A percentile compares a stretch with the other conserved stretches of the same genome.
Conservation (phyloP, 306 rosid species). For the Prunus dulcis region DNA sequence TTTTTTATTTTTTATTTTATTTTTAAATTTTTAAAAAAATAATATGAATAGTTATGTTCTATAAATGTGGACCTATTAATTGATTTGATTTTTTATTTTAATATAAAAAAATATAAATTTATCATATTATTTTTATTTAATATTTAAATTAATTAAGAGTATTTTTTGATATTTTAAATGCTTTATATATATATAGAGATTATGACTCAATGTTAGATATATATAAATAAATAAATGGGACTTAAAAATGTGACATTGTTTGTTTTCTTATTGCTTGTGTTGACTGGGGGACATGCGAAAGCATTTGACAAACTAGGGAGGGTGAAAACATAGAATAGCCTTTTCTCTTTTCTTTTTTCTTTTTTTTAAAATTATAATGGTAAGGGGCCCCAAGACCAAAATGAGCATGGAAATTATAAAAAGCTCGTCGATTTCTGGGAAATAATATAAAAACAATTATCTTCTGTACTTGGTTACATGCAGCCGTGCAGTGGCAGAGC, state of each 20-base stretch:
- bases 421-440: background rate
- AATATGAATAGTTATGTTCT: too few species aligned
- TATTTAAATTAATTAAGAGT: fast-evolving
- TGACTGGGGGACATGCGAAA: background rate
- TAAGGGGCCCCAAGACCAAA: background rate
- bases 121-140: too few species aligned
- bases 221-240: too few species aligned
- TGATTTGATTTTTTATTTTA: too few species aligned
- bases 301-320: background rate
- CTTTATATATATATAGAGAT: too few species aligned
- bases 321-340: background rate
- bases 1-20: too few species aligned
- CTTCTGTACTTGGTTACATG: background rate
- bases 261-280: background rate
- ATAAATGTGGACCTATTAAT: fast-evolving
- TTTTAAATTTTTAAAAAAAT: too few species aligned
- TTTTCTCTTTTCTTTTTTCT: background rate
- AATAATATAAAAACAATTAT: background rate
- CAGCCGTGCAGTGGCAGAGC: background rate
- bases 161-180: too few species aligned
- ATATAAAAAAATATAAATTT: too few species aligned
- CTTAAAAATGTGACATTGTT: background rate
- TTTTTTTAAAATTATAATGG: background rate
- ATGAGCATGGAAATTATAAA: background rate
- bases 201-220: too few species aligned